Conservation (phyloP, 441 rosid species). For the Metrosideros polymorpha region DNA sequence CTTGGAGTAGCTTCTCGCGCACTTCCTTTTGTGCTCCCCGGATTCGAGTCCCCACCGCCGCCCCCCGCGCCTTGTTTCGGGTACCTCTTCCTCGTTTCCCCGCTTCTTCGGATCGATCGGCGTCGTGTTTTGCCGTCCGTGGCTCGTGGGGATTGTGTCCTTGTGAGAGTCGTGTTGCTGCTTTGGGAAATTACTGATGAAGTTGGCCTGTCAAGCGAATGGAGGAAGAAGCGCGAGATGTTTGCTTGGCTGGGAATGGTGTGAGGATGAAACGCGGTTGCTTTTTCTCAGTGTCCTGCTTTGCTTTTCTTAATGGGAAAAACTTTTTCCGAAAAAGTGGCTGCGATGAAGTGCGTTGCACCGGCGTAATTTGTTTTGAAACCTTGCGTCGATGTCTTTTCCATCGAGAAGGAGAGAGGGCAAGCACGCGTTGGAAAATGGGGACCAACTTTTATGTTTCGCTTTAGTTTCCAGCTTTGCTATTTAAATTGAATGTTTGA, state of each 20-base stretch:
- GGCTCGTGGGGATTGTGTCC: neutral
- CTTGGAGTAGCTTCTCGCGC: neutral
- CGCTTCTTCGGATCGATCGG: neutral
- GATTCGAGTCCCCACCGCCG: neutral
- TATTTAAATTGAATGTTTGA: neutral
- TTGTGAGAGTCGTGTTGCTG: neutral
- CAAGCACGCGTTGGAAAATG: neutral
- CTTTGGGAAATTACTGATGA: neutral
- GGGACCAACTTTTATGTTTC: neutral
- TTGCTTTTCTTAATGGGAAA: neutral
- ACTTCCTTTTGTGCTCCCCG: neutral
- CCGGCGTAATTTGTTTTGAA: neutral
- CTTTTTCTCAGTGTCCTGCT: neutral
- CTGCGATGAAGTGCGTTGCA: neutral
- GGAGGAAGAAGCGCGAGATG: neutral
- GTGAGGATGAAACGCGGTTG: neutral
- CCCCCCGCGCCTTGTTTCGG: neutral
- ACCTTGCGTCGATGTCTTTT: neutral
- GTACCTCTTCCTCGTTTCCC: neutral
- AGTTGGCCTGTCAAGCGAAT: neutral
- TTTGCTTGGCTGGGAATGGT: neutral
- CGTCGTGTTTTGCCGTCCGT: neutral
- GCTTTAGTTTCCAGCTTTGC: neutral
- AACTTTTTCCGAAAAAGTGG: no score
- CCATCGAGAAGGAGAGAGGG: neutral